Conservation (phyloP, 1,284 basidiomycete species). For the Vanrija humicola region DNA sequence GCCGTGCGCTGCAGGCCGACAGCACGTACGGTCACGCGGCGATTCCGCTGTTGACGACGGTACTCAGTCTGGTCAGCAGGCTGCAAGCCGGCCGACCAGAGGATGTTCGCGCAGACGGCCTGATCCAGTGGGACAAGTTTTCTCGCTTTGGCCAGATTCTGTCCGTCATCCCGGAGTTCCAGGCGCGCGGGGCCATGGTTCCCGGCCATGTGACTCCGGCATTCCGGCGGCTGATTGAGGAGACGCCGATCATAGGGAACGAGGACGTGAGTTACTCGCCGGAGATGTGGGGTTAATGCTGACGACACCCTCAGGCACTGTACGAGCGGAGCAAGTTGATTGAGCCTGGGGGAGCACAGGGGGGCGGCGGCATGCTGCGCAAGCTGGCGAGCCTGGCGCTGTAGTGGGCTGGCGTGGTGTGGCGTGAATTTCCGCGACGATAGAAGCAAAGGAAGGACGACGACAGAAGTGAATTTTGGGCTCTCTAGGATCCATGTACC, state of each 20-base stretch:
- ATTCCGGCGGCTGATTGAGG: conserved; percentile 33
- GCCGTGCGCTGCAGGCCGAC: conserved; percentile 38
- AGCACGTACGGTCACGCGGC: conserved; percentile 35
- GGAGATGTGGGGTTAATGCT: conserved; percentile 6
- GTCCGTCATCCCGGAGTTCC: conserved; percentile 36
- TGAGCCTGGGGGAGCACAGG: conserved; percentile 17
- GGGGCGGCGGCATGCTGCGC: conserved; percentile 15
- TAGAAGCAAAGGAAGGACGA: neutral
- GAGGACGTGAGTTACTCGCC: conserved; percentile 38
- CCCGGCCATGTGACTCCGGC: conserved; percentile 17
- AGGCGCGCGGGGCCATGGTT: conserved; percentile 26
- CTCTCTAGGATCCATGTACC: too few relatives aligned
- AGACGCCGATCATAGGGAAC: conserved; percentile 32
- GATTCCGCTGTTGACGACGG: conserved; percentile 44
- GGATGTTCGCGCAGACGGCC: conserved; percentile 32
- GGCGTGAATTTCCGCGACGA: neutral
- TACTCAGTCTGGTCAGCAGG: conserved; percentile 31
- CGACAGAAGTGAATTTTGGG: neutral
- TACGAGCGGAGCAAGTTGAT: conserved; percentile 30
- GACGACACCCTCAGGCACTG: conserved; percentile 18
- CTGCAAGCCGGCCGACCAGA: conserved; percentile 34
- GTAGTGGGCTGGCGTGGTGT: neutral
- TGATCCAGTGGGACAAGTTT: conserved; percentile 44
- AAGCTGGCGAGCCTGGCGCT: conserved; percentile 16
- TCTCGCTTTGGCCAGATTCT: conserved; percentile 37